Evolutionary conservation across 805 yeast species (phyloP).

Genomic region (Yarrowia sp.): DNA sequence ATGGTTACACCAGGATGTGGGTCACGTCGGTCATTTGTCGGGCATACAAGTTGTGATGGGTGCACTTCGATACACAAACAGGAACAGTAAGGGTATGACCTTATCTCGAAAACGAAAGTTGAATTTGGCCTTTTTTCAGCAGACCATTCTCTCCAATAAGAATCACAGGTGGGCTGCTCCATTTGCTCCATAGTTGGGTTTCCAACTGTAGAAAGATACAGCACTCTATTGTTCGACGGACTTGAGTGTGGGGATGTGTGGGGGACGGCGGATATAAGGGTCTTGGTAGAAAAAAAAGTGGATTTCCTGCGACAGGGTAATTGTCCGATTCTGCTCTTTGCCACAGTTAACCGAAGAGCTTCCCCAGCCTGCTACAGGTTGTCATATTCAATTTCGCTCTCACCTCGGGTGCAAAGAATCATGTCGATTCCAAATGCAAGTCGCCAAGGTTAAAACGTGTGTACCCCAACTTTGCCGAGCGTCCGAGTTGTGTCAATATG

Average conservation of each 20-base stretch:
- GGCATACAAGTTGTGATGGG: background rate
- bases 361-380: background rate
- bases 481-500: background rate
- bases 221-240: constrained; percentile 4
- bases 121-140: too few relatives aligned
- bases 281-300: background rate
- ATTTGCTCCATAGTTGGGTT: background rate
- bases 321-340: background rate
- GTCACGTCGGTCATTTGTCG: background rate
- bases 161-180: constrained; percentile 5
- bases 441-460: constrained; percentile 1
- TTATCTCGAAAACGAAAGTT: too few relatives aligned
- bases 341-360: background rate
- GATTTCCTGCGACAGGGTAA: background rate
- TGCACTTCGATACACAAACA: too few relatives aligned
- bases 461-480: constrained; percentile 25
- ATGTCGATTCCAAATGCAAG: constrained; percentile 16
- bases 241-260: constrained; percentile 8
- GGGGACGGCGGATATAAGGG: constrained; percentile 10
- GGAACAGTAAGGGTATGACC: background rate
- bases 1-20: background rate
- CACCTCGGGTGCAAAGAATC: constrained; percentile 23
- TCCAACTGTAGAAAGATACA: background rate
- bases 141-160: background rate
- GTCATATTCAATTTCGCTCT: background rate